Conservation (phyloP, 805 yeast species). For the Saturnispora bothae region DNA sequence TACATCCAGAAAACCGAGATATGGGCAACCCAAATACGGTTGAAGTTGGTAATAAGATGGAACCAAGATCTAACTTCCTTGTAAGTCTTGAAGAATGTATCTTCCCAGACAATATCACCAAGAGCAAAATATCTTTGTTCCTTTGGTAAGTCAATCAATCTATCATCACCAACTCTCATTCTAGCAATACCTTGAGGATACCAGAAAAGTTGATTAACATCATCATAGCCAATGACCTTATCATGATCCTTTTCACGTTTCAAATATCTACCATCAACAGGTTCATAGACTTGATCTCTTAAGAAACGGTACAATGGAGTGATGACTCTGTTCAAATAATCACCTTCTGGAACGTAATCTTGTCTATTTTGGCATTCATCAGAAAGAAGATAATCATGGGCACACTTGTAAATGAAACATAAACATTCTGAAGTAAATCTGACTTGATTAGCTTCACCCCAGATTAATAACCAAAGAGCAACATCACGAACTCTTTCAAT, state of each 20-base stretch:
- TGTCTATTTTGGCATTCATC: constrained; percentile 84
- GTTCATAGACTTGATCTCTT: constrained; percentile 74
- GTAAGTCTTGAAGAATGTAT: constrained; percentile 91
- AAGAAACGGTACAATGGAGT: constrained; percentile 80
- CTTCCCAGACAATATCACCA: constrained; percentile 87
- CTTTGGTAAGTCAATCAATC: constrained; percentile 80
- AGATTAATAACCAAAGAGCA: constrained; percentile 61
- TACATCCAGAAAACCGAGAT: constrained; percentile 89
- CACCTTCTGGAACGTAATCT: constrained; percentile 82
- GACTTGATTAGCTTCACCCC: constrained; percentile 93
- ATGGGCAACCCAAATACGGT: constrained; percentile 97
- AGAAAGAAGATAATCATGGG: constrained; percentile 78
- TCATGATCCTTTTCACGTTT: constrained; percentile 82
- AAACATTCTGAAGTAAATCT: constrained; percentile 86
- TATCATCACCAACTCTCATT: constrained; percentile 79
- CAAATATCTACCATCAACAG: constrained; percentile 69
- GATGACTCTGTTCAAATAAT: constrained; percentile 80
- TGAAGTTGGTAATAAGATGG: constrained; percentile 88
- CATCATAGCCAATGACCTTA: constrained; percentile 85
- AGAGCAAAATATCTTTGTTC: constrained; percentile 82
- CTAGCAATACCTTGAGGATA: constrained; percentile 97
- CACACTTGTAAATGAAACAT: constrained; percentile 92
- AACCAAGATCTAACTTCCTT: constrained; percentile 96
- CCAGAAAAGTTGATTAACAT: constrained; percentile 98
- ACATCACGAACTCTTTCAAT: constrained; percentile 71